A percentile compares a stretch with the other conserved stretches of the same genome.
phyloP scores from a whole-genome alignment of 805 yeast species.

The Hanseniaspora guilliermondii region DNA sequence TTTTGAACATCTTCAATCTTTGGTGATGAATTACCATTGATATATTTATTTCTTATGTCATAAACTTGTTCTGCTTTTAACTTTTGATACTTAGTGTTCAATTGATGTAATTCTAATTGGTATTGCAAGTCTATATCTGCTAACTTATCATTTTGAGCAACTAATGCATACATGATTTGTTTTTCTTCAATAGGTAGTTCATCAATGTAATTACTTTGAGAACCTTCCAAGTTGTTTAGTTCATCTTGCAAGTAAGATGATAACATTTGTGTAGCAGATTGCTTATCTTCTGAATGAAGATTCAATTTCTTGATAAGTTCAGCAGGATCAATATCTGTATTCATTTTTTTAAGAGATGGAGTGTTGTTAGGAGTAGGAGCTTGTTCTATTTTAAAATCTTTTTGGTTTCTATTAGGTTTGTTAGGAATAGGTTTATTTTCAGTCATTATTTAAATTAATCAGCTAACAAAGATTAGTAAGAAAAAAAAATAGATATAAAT shows the following conservation, averaged over 20 bases:
- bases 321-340: slow-evolving; percentile 46
- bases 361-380: slow-evolving; percentile 99
- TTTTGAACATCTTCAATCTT: slow-evolving; percentile 60
- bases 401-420: slow-evolving; percentile 46
- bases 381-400: slow-evolving; percentile 59
- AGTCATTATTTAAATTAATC: slow-evolving; percentile 3
- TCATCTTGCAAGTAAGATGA: slow-evolving; percentile 67
- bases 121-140: slow-evolving; percentile 79
- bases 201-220: slow-evolving; percentile 74
- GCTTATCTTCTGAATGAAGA: slow-evolving; percentile 10
- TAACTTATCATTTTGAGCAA: slow-evolving; percentile 67
- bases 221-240: slow-evolving; percentile 71
- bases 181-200: slow-evolving; percentile 60
- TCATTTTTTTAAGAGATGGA: slow-evolving; percentile 71
- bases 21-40: slow-evolving; percentile 67
- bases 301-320: slow-evolving; percentile 6
- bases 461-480: not conserved
- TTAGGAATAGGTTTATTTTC: slow-evolving; percentile 31
- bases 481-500: too few species aligned
- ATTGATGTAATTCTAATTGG: slow-evolving; percentile 73
- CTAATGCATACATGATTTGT: slow-evolving; percentile 68
- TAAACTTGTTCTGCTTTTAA: slow-evolving; percentile 61
- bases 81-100: slow-evolving; percentile 66
- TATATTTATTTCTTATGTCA: slow-evolving; percentile 56
- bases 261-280: slow-evolving; percentile 27